Conservation (phyloP, 83 land plant species). For the Diphasiastrum complanatum region DNA sequence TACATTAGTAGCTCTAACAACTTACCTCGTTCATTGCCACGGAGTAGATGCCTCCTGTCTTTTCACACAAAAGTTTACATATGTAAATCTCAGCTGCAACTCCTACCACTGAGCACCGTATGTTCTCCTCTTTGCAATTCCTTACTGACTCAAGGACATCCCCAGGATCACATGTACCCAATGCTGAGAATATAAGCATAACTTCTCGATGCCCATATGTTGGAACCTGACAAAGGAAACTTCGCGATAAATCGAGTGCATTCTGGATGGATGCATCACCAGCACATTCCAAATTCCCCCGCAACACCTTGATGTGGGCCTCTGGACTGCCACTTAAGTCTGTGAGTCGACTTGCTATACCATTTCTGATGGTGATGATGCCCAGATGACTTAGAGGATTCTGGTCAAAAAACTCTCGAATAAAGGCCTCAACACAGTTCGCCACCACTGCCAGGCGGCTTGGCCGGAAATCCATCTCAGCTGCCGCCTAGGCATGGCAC, state of each 20-base stretch:
- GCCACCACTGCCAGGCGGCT: constrained; percentile 80
- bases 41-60: constrained; percentile 81
- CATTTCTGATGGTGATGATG: constrained; percentile 71
- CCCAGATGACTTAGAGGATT: constrained; percentile 98
- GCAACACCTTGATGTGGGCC: constrained; percentile 73
- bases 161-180: constrained; percentile 95
- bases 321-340: constrained; percentile 98
- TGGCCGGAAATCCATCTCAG: constrained; percentile 79
- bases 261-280: constrained; percentile 95
- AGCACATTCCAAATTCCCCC: constrained; percentile 68
- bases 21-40: constrained; percentile 91
- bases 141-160: constrained; percentile 82
- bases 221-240: constrained; percentile 66
- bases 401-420: constrained; percentile 97
- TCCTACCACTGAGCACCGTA: constrained; percentile 91
- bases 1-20: no score
- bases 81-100: constrained; percentile 92
- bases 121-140: constrained; percentile 83
- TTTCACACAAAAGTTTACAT: constrained; percentile 89
- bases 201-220: constrained; percentile 93
- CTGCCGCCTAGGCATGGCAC: constrained; percentile 69
- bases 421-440: constrained; percentile 76
- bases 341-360: constrained; percentile 74
- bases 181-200: constrained; percentile 74
- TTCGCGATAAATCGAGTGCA: constrained; percentile 77